Base-by-base conservation (phyloP, 2,329 filamentous ascomycete species). In the Sclerotinia nivalis region DNA sequence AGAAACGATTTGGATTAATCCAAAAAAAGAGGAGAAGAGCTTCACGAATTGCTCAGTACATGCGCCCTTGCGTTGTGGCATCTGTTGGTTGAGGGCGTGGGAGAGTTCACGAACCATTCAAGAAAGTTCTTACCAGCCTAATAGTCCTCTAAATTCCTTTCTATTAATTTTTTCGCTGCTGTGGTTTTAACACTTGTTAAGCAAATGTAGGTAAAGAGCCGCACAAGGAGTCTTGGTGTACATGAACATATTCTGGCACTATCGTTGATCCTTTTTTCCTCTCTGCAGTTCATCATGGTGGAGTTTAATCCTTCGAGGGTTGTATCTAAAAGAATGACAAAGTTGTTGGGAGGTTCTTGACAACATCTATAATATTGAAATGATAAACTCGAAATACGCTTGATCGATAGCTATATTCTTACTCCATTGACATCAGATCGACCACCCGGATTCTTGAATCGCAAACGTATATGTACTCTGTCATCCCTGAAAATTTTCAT, bases 141-240 rank as follows among this genome's bases (percentile, higher is more conserved):
- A 2, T 10, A 2, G 18, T 28, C 0, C 20, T 4, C 1, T 5
- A 9, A 40, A 4, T 1, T 6, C 40, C 25, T 40, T 6, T 28
- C 4, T 40, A 2, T 18, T 18, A 5, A 12, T 20, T 7, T 25
- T 7, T 15, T 2, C 40, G 10, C 31, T 1, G 1, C 1, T 22
- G 12, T 64, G 5, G 1, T 52, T 40, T 1, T 15, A 20, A 50
- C 18, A 15, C 45, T 50, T 50, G 28, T 37, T 43, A 25, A 37
- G 3, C 15, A 25, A 28, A 25, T 20, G 22, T n/a, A 10, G 37
- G 45, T n/a, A 25, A 40, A 58, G 31, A 25, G 15, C 15, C 31
- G 22, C 47, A 9, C n/a, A 25, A 25, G 31, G 31, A 28, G 22
- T 28, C 15, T 40, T 40, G 9, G 37, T 25, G 8, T 25, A 7